Conservation (phyloP, 805 yeast genomes). For the Ogataea polymorpha region DNA sequence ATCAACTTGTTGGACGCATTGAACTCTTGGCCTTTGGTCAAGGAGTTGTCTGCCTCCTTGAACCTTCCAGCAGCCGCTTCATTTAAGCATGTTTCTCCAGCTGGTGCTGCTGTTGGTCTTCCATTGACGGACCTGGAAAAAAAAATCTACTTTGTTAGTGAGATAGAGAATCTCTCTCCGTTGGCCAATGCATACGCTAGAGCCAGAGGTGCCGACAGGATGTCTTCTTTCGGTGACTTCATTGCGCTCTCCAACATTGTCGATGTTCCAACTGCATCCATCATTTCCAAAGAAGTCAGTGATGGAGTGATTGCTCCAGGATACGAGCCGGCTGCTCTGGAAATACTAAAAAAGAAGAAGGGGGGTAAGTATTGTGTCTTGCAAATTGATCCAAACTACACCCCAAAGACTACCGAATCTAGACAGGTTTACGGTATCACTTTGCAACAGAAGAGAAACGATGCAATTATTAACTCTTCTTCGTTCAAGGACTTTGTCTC, state of each 20-base stretch:
- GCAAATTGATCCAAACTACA: constrained; percentile 93
- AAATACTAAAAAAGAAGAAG: constrained; percentile 84
- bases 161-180: constrained; percentile 92
- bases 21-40: constrained; percentile 98
- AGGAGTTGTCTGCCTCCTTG: constrained; percentile 90
- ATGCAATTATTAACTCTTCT: constrained; percentile 88
- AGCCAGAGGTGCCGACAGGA: constrained; percentile 99
- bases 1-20: constrained; percentile 94
- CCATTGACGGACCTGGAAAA: constrained; percentile 90
- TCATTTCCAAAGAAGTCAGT: constrained; percentile 94
- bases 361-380: constrained; percentile 95
- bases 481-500: constrained; percentile 92
- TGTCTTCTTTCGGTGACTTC: constrained; percentile 98
- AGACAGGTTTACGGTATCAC: constrained; percentile 96
- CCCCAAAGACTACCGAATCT: constrained; percentile 76
- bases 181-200: constrained; percentile 98
- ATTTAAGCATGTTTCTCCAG: constrained; percentile 98
- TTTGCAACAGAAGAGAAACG: constrained; percentile 95
- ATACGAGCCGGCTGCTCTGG: constrained; percentile 87
- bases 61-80: constrained; percentile 98
- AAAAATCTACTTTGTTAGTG: constrained; percentile 92
- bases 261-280: constrained; percentile 93
- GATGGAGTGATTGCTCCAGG: constrained; percentile 99
- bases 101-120: constrained; percentile 96
- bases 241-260: constrained; percentile 96